A percentile compares a stretch with the other conserved stretches of the same genome.
Conservation (phyloP, 1,284 basidiomycete species). For the Melanopsichium pennsylvanicum region DNA sequence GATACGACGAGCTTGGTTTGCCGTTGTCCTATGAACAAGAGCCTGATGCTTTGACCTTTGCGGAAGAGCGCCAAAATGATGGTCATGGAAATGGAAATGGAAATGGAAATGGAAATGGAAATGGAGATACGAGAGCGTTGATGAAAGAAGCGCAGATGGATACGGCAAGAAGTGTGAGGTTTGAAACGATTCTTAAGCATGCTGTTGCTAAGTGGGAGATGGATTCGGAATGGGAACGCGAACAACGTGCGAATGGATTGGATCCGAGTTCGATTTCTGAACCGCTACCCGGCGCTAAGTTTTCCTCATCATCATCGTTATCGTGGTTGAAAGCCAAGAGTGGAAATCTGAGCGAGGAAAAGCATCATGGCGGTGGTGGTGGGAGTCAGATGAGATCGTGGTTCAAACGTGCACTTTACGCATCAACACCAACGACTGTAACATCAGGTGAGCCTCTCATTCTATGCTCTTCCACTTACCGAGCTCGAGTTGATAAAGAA, state of each 20-base stretch:
- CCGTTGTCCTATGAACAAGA: conserved; percentile 17
- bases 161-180: conserved; percentile 29
- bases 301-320: background rate
- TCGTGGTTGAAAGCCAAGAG: too few relatives aligned
- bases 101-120: background rate
- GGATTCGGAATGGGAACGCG: conserved; percentile 50
- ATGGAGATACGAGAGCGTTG: background rate
- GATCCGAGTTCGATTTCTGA: conserved; percentile 24
- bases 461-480: too few relatives aligned
- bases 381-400: conserved; percentile 15
- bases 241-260: conserved; percentile 25
- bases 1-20: conserved; percentile 7
- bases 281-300: too few relatives aligned
- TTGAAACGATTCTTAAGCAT: conserved; percentile 40
- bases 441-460: conserved; percentile 30
- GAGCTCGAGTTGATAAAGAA: too few relatives aligned
- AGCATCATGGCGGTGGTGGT: too few relatives aligned
- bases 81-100: too few relatives aligned
- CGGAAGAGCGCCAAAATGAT: too few relatives aligned
- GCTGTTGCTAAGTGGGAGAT: conserved; percentile 50
- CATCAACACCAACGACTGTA: background rate
- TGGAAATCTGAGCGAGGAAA: too few relatives aligned
- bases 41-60: too few relatives aligned
- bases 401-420: conserved; percentile 27
- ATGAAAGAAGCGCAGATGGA: conserved; percentile 29